Evolutionary conservation across 768 basidiomycete genomes (phyloP), one percentile per base, ranked within the genome.

Genomic region (Lactarius hengduanensis): DNA sequence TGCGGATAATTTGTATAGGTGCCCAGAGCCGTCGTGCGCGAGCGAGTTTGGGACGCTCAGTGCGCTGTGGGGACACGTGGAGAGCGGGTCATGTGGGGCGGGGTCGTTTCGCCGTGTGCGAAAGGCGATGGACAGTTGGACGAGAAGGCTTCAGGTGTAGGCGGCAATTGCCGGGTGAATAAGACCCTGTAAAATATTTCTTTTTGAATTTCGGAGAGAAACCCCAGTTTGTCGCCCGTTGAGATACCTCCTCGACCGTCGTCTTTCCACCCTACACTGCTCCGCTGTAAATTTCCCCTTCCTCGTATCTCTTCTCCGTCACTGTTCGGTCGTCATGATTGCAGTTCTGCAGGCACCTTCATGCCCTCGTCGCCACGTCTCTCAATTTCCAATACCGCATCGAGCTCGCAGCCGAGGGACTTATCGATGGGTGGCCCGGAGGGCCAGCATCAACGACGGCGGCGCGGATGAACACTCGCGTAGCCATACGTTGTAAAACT

Each of bases 361-460:
- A 57, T 16, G 61, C 68, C 10, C 55, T 71, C 50, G 61, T 77
- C 56, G 34, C 57, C 26, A 34, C 64, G 16, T 73, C 76, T 26
- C 56, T 73, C 11, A 68, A 72, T 45, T 70, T 78, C 32, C 76
- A 72, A 55, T 77, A 78, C 59, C 61, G 58, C 41, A 72, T 78
- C 61, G 76, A 78, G 59, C 73, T 77, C 18, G 73, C 62, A 1
- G 73, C 73, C 0, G 76, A 77, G 43, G 71, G 72, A 3, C 64
- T 78, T 26, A 63, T 76, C 6, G 73, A 76, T 57, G 74, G 73
- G 3, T 62, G 64, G 0, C 38, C 66, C n/a, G 54, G 53, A 0
- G 61, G 60, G 1, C 58, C 68, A 13, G 32, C 67, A 0, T 36
- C 76, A 34, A 60, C 72, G 18, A 67, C 74, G 50, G 70, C 71